These are phyloP conservation scores for Rhizophagus sp. DNA, from an alignment of 192 early-diverging fungal species.

Conservation along the genomic window DNA sequence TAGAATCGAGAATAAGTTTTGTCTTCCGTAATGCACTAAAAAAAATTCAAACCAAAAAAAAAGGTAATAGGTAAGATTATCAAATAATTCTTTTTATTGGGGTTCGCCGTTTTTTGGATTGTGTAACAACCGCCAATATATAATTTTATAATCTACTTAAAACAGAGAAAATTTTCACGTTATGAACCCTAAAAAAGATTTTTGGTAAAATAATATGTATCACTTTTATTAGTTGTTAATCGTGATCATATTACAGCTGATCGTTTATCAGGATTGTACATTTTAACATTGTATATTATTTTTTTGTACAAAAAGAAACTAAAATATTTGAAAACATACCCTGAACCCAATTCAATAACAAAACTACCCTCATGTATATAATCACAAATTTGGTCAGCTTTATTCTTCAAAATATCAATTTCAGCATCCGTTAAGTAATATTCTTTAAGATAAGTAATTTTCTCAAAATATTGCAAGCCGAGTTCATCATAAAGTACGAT, in stretches of 20 bases:
- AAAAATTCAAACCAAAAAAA: not conserved
- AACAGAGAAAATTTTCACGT: no score
- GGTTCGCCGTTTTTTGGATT: no score
- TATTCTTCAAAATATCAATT: conserved; percentile 71
- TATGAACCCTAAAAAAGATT: no score
- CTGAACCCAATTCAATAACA: conserved; percentile 88
- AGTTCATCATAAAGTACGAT: conserved; percentile 83
- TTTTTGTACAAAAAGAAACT: no score
- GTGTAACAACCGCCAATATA: no score
- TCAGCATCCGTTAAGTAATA: conserved; percentile 91
- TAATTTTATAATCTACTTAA: no score
- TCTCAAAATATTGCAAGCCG: conserved; percentile 87
- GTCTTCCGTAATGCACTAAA: conserved; percentile 85
- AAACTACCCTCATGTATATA: conserved; percentile 67
- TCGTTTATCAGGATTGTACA: no score
- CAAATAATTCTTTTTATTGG: not conserved
- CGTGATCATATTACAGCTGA: no score
- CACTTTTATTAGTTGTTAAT: no score
- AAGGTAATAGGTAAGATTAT: not conserved
- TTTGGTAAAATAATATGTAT: no score
- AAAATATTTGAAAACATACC: conserved; percentile 47
- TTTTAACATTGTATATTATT: no score
- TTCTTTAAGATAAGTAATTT: conserved; percentile 83
- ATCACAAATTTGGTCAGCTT: conserved; percentile 61
- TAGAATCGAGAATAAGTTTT: conserved; percentile 72